Conservation (phyloP, 768 basidiomycete genomes). For the Boletus tylopilopsis region DNA sequence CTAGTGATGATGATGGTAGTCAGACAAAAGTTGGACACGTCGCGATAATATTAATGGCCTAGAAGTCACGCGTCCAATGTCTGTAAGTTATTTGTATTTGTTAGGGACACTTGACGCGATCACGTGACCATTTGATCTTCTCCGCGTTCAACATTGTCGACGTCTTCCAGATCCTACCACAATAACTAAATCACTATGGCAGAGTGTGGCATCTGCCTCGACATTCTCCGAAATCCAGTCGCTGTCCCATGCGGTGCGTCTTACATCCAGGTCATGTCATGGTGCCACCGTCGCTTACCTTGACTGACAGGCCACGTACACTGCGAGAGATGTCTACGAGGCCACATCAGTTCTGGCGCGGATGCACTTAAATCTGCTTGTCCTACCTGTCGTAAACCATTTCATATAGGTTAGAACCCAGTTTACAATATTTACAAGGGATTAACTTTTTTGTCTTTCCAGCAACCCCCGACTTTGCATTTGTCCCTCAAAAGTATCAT, state of each 20-base stretch:
- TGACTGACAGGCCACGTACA: constrained; percentile 55
- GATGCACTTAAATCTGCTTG: constrained; percentile 46
- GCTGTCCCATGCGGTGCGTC: constrained; percentile 60
- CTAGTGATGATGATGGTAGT: constrained; percentile 8
- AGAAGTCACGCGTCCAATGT: neutral
- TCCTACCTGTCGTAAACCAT: constrained; percentile 54
- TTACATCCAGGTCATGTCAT: neutral
- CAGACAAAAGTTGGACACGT: neutral
- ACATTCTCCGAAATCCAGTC: constrained; percentile 50
- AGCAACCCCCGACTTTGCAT: constrained; percentile 47
- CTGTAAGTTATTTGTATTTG: constrained; percentile 21
- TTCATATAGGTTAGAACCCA: constrained; percentile 47
- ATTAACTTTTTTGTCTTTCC: neutral
- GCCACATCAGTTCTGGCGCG: constrained; percentile 23
- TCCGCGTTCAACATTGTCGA: no score
- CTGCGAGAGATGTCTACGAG: constrained; percentile 57
- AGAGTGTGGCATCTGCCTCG: constrained; percentile 60
- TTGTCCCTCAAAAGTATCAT: constrained; percentile 57
- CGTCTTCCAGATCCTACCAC: no score
- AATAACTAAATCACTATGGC: constrained; percentile 35
- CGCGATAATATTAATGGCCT: neutral
- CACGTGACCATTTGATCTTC: constrained; percentile 27
- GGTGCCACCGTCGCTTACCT: constrained; percentile 4
- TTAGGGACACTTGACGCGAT: constrained; percentile 22
- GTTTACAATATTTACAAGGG: neutral